Conservation (phyloP, 23 red algal species). For the Cyanidium caldarium region DNA sequence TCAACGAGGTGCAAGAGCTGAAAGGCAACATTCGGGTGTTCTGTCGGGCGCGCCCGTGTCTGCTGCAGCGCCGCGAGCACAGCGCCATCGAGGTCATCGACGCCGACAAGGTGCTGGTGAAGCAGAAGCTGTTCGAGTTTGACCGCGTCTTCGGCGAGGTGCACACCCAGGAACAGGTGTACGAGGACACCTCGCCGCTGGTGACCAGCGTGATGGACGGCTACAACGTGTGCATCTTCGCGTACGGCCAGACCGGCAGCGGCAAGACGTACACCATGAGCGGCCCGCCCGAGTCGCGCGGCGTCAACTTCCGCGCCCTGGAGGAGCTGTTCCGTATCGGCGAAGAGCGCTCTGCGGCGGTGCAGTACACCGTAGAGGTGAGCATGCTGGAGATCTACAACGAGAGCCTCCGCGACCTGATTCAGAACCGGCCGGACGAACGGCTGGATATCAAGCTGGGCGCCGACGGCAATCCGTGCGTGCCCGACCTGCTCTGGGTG, state of each 20-base stretch:
- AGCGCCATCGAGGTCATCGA: neutral
- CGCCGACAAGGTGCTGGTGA: constrained; percentile 3
- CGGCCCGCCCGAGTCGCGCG: constrained; percentile 30
- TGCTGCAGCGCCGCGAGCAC: neutral
- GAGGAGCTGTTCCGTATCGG: constrained; percentile 65
- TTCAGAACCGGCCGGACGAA: constrained; percentile 4
- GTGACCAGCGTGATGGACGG: constrained; percentile 75
- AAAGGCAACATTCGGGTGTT: constrained; percentile 97
- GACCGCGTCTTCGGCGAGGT: constrained; percentile 65
- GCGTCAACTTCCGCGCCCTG: constrained; percentile 78
- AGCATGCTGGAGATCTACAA: constrained; percentile 97
- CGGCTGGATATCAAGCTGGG: constrained; percentile 49
- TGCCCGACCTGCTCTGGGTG: constrained; percentile 53
- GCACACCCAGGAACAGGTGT: constrained; percentile 39
- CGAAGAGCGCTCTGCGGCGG: constrained; percentile 36
- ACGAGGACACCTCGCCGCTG: constrained; percentile 61
- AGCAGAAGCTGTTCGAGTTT: constrained; percentile 55
- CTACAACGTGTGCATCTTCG: constrained; percentile 98
- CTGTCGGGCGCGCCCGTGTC: constrained; percentile 65
- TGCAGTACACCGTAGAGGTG: constrained; percentile 35
- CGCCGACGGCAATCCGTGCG: constrained; percentile 35
- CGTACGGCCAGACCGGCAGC: constrained; percentile 81
- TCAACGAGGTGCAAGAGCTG: constrained; percentile 85
- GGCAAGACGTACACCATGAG: constrained; percentile 98
- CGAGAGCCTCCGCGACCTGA: constrained; percentile 70